Evolutionary conservation across 306 rosid species (phyloP).

Genomic region (Carpinus viminea): DNA sequence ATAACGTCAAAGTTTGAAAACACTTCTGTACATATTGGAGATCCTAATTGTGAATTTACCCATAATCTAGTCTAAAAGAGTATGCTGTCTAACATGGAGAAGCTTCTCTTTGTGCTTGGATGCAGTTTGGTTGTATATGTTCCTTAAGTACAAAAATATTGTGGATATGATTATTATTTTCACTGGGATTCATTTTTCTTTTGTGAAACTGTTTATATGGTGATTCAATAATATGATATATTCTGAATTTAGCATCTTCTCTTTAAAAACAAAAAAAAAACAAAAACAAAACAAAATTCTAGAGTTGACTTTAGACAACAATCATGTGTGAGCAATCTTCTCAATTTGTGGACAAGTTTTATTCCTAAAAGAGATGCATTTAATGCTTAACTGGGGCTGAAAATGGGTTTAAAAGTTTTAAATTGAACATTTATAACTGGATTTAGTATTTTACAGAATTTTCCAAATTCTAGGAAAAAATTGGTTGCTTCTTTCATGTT

Average conservation of each 20-base stretch:
- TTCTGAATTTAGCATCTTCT: not conserved
- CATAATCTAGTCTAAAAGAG: not conserved
- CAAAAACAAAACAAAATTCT: no score
- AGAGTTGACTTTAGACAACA: not conserved
- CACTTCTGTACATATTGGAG: conserved; percentile 2
- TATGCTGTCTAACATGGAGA: not conserved
- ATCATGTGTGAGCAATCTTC: not conserved
- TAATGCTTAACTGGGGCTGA: not conserved
- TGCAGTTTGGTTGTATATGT: conserved; percentile 10
- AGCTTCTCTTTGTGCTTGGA: not conserved
- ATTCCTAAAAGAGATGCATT: not conserved
- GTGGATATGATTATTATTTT: not conserved
- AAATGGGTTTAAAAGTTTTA: not conserved
- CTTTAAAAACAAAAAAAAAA: not conserved
- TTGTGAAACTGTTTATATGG: not conserved
- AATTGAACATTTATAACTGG: not conserved
- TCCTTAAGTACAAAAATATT: not conserved
- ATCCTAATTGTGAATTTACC: not conserved
- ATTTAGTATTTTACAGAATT: not conserved
- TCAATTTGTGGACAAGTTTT: not conserved
- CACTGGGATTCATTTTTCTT: not conserved
- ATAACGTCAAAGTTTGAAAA: not conserved
- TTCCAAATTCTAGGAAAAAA: not conserved
- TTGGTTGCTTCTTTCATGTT: not conserved
- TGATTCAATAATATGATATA: not conserved